These are phyloP conservation scores for Xylaria hypoxylon DNA, from an alignment of 2,329 filamentous ascomycete species.

Conservation along the genomic window DNA sequence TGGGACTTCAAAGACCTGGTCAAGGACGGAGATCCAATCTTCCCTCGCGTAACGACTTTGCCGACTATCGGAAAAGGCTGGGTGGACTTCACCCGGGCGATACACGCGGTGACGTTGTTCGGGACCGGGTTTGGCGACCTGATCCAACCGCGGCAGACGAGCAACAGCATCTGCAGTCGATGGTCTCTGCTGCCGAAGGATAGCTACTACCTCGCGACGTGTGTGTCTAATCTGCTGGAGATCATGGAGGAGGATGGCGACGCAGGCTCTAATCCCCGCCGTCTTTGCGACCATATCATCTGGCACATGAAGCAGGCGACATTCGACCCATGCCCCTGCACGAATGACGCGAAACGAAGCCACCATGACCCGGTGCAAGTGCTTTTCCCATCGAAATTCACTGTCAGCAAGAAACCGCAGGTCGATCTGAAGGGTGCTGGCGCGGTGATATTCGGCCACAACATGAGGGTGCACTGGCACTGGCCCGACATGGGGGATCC, in stretches of 20 bases:
- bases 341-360: background rate
- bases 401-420: background rate
- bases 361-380: slow-evolving; percentile 32
- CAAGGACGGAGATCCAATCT: slow-evolving; percentile 41
- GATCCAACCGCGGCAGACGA: slow-evolving; percentile 36
- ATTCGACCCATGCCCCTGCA: slow-evolving; percentile 27
- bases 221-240: slow-evolving; percentile 44
- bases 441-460: slow-evolving; percentile 8
- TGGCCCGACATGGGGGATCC: background rate
- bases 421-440: background rate
- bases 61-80: slow-evolving; percentile 39
- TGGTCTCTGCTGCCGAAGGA: slow-evolving; percentile 47
- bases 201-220: slow-evolving; percentile 49
- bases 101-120: slow-evolving; percentile 44
- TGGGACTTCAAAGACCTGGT: slow-evolving; percentile 48
- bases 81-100: slow-evolving; percentile 42
- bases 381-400: slow-evolving; percentile 19
- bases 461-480: background rate
- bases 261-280: slow-evolving; percentile 6
- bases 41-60: slow-evolving; percentile 40
- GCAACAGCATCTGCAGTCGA: slow-evolving; percentile 33
- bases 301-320: slow-evolving; percentile 32
- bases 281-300: slow-evolving; percentile 29
- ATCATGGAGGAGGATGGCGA: slow-evolving; percentile 48
- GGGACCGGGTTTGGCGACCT: slow-evolving; percentile 43